Evolutionary conservation across 768 basidiomycete genomes (phyloP), one percentile per base, ranked within the genome.

Genomic region (Megacollybia marginata): DNA sequence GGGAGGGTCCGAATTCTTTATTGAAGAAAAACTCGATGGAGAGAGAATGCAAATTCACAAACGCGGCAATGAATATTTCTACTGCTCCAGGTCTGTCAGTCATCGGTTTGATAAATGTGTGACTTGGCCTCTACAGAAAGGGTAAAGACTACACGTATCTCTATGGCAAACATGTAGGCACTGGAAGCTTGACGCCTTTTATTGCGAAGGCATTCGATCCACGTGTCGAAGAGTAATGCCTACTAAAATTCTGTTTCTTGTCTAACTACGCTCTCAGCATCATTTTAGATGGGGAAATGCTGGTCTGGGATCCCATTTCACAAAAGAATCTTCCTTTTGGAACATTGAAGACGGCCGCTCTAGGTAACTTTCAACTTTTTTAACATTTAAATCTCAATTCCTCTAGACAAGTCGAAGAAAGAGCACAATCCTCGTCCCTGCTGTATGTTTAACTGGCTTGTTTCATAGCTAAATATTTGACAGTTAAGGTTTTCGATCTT

Each of bases 1-100:
- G 85, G 79, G 78, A 16, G 80, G 81, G 9, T 64, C 72, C 7
- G 78, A 82, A 40, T 99, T 99, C 60, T 69, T 92, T 53, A 87
- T 99, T 34, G 96, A 99, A 63, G 96, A 99, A 69, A 99, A 98
- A 62, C 75, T 98, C 2, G 96, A 99, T 57, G 96, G 96, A 2
- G 96, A 99, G 64, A 73, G 96, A 33, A 92, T 99, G 68, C 96
- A 98, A 63, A 56, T 99, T 49, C 96, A 99, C 60, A 97, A 90
- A 64, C 76, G 88, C 44, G 92, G 91, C 0, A 87, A 89, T 52
- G 83, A 91, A 61, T 97, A 89, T 61, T 89, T 85, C 56, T 97
- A 95, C 58, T 94, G 86, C 62, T 98, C 96, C 16, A 78, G 94
- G 85, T 89, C 56, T 59, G 68, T 45, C 46, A 46, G 20, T 18